These are phyloP conservation scores for Acrocalymma vagum DNA, from an alignment of 2,329 filamentous ascomycete genomes.

Conservation along the genomic window DNA sequence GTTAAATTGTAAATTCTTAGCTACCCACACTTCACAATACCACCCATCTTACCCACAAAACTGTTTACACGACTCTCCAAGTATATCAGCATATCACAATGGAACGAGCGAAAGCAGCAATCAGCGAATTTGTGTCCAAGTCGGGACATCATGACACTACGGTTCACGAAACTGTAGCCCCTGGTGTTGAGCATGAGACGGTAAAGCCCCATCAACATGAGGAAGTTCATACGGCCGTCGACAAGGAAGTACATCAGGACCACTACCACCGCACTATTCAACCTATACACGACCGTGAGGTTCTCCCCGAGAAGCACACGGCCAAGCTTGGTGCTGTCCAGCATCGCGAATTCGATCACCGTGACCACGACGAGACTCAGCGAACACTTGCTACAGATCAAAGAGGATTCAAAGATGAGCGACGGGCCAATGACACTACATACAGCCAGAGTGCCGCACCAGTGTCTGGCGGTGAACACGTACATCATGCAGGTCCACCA, in stretches of 20 bases:
- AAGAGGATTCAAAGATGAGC: conserved; percentile 62
- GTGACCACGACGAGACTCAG: conserved; percentile 55
- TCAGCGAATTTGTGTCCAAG: conserved; percentile 67
- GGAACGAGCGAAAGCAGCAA: conserved; percentile 71
- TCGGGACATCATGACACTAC: conserved; percentile 74
- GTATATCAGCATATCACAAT: conserved; percentile 43
- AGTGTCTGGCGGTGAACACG: conserved; percentile 66
- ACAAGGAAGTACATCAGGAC: conserved; percentile 75
- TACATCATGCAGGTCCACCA: conserved; percentile 59
- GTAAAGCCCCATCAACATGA: conserved; percentile 69
- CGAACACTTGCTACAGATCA: conserved; percentile 55
- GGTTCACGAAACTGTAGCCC: conserved; percentile 71
- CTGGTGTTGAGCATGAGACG: conserved; percentile 68
- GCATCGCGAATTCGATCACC: conserved; percentile 69
- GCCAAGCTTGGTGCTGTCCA: conserved; percentile 68
- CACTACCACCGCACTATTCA: conserved; percentile 77
- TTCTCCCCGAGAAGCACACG: conserved; percentile 68
- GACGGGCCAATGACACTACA: conserved; percentile 55
- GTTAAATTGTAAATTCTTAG: too few relatives aligned
- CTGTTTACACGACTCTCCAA: conserved; percentile 1
- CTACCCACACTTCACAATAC: conserved; percentile 5
- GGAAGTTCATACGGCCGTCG: conserved; percentile 67
- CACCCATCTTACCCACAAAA: conserved; percentile 2
- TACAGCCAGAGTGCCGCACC: conserved; percentile 60
- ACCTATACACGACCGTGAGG: conserved; percentile 65